phyloP scores from a whole-genome alignment of 805 yeast genomes.

The Pichia eremophila region DNA sequence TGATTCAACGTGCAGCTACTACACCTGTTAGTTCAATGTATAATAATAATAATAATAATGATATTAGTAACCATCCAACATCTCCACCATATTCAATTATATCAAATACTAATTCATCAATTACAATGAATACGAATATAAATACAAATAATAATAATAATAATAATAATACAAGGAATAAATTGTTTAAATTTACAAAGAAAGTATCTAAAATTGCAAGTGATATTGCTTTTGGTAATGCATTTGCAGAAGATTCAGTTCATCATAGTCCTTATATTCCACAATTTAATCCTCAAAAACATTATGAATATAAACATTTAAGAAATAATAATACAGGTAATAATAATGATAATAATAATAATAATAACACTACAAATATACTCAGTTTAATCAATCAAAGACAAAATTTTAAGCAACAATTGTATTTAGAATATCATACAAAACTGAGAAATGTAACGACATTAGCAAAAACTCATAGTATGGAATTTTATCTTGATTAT shows the following conservation, averaged over 20 bases:
- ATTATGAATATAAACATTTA: neutral
- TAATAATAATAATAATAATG: no score
- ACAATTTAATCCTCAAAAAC: neutral
- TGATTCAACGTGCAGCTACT: no score
- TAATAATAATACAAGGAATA: neutral
- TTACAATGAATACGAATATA: neutral
- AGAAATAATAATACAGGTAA: neutral
- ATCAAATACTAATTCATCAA: neutral
- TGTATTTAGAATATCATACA: slow-evolving; percentile 5
- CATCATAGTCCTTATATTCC: neutral
- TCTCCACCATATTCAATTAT: neutral
- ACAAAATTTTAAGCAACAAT: neutral
- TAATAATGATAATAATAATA: neutral
- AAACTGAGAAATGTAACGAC: slow-evolving; percentile 11
- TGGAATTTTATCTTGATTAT: slow-evolving; percentile 22
- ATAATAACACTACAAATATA: no score
- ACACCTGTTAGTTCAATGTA: no score
- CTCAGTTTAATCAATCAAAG: neutral
- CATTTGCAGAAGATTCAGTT: slow-evolving; percentile 2
- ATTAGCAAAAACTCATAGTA: slow-evolving; percentile 13
- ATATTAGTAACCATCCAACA: no score
- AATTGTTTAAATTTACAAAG: slow-evolving; percentile 17
- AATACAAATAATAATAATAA: neutral
- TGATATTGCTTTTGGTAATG: slow-evolving; percentile 25
- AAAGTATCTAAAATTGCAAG: slow-evolving; percentile 24